A percentile compares a stretch with the other conserved stretches of the same genome.
Conservation (phyloP, 257 asterid genomes). For the Solanum chilense region DNA sequence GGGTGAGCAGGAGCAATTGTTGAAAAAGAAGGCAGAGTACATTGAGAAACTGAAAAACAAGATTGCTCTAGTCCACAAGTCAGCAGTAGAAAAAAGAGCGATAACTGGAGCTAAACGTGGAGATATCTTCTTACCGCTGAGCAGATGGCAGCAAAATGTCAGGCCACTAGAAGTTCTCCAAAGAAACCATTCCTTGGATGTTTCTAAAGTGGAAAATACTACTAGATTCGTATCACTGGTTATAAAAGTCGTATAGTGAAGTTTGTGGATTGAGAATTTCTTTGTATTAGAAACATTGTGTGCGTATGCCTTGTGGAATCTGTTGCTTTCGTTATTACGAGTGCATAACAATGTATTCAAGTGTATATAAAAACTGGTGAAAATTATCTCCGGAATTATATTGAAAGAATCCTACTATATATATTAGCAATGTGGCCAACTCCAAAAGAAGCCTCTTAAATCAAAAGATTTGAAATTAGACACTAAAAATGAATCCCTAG, state of each 20-base stretch:
- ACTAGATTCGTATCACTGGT: conserved; percentile 1
- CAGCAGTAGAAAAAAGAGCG: conserved; percentile 78
- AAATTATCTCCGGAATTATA: too few species aligned
- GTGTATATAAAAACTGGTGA: neutral
- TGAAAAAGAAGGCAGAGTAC: conserved; percentile 65
- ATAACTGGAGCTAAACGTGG: conserved; percentile 61
- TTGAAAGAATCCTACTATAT: neutral
- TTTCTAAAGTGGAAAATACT: conserved; percentile 28
- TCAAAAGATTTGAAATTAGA: neutral
- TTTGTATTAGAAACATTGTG: conserved; percentile 22
- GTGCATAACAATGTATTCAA: conserved; percentile 27
- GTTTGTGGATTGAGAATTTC: conserved; percentile 5
- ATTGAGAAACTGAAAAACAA: conserved; percentile 71
- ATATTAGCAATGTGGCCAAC: neutral
- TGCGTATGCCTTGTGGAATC: conserved; percentile 21
- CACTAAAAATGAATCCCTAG: neutral
- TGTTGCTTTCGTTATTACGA: conserved; percentile 15
- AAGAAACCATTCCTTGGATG: conserved; percentile 58
- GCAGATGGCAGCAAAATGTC: conserved; percentile 67
- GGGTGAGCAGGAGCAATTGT: conserved; percentile 48
- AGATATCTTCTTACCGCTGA: conserved; percentile 78
- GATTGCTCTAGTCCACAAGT: conserved; percentile 60
- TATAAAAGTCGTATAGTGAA: conserved; percentile 18
- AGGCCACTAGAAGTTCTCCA: conserved; percentile 78
- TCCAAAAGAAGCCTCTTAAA: neutral